phyloP scores from a whole-genome alignment of 1,284 basidiomycete genomes.

The Puccinia polysora region DNA sequence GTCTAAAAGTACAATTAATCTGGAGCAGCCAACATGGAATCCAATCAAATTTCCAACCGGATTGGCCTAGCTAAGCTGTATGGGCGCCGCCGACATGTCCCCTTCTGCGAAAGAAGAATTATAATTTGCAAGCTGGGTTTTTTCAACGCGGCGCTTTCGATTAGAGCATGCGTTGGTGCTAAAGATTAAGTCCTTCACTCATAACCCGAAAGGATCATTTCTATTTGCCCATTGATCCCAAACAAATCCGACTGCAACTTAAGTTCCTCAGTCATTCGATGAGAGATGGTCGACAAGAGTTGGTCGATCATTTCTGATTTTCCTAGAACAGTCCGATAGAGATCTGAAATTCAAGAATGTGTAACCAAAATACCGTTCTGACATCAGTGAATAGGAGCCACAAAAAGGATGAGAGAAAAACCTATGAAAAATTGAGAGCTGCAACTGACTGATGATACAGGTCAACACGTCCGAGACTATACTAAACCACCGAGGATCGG shows the following conservation, averaged over 20 bases:
- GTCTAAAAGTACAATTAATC: no score
- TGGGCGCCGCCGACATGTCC: no score
- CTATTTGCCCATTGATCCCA: constrained; percentile 78
- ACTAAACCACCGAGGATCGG: constrained; percentile 84
- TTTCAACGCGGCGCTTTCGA: no score
- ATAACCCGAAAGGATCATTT: constrained; percentile 72
- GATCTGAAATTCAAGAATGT: constrained; percentile 60
- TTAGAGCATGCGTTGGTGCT: no score
- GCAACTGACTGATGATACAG: constrained; percentile 71
- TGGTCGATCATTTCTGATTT: constrained; percentile 86
- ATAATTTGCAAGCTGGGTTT: no score
- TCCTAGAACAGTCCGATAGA: constrained; percentile 83
- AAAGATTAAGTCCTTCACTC: no score
- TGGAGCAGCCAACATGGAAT: no score
- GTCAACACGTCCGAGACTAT: constrained; percentile 76
- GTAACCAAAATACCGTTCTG: no score
- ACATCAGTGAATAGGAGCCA: background rate
- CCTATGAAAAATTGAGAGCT: background rate
- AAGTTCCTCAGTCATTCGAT: constrained; percentile 74
- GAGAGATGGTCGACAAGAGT: constrained; percentile 61
- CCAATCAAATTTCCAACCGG: no score
- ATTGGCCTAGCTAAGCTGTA: no score
- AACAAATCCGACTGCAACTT: constrained; percentile 83
- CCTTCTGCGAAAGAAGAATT: no score
- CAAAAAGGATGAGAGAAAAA: background rate